Percentiles rank a stretch among this genome's conserved stretches.
phyloP scores from a whole-genome alignment of 139 green algal species.

The Spirogloea muscicola region DNA sequence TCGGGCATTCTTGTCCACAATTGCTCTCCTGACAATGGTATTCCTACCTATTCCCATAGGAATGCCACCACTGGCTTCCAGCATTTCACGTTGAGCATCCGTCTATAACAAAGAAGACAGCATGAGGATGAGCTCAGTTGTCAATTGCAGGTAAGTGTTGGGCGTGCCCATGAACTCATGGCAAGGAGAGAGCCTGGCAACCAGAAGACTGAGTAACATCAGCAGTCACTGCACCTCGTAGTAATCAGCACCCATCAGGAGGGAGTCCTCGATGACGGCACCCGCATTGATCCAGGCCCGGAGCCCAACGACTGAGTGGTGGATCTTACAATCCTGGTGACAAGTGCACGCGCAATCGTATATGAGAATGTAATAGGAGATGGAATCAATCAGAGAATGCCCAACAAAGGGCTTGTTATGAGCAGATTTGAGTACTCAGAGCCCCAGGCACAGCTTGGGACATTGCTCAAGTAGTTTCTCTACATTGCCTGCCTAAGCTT shows the following conservation, averaged over 20 bases:
- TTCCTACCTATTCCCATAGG: slow-evolving; percentile 45
- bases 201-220: background rate
- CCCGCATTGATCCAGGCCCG: slow-evolving; percentile 61
- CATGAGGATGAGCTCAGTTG: background rate
- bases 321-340: slow-evolving; percentile 52
- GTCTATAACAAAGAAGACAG: slow-evolving; percentile 20
- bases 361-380: too few species aligned
- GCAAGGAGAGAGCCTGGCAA: too few species aligned
- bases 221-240: too few species aligned
- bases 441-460: too few species aligned
- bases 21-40: slow-evolving; percentile 26
- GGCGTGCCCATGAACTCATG: too few species aligned
- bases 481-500: too few species aligned
- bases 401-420: too few species aligned
- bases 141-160: too few species aligned
- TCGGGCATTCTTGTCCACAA: slow-evolving; percentile 49
- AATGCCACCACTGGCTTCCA: slow-evolving; percentile 13
- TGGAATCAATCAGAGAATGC: too few species aligned
- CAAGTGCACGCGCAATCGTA: too few species aligned
- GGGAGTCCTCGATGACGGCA: slow-evolving; percentile 62
- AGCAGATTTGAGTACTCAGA: too few species aligned
- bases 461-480: too few species aligned
- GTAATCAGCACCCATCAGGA: slow-evolving; percentile 68
- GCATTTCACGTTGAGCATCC: background rate
- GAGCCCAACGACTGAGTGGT: slow-evolving; percentile 70